phyloP scores from a whole-genome alignment of 2,329 filamentous ascomycete species.

The Coniochaeta sp. region DNA sequence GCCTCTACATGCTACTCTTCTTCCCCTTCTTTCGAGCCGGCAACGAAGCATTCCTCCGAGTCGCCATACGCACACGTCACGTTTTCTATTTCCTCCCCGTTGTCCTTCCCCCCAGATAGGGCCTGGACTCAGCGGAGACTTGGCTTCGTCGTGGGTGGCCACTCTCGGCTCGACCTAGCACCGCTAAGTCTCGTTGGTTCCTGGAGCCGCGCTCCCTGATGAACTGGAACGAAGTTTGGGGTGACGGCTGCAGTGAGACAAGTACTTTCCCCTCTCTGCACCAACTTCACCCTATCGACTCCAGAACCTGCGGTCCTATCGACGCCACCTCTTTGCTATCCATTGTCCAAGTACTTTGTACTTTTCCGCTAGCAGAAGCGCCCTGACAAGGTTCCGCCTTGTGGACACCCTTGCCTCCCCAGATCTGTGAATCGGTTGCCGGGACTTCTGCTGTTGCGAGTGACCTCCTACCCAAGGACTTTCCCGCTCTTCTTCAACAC shows the following conservation, averaged over 20 bases:
- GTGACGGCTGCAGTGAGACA: background rate
- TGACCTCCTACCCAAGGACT: background rate
- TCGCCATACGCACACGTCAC: background rate
- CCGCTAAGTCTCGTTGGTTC: background rate
- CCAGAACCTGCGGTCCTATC: background rate
- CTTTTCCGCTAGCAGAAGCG: background rate
- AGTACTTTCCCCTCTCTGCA: background rate
- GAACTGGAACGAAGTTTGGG: background rate
- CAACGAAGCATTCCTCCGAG: background rate
- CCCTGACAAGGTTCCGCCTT: background rate
- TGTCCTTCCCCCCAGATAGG: background rate
- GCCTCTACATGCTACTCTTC: background rate
- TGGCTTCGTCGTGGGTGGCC: background rate
- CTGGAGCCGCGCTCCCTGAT: background rate
- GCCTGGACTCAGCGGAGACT: background rate
- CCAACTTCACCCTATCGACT: background rate
- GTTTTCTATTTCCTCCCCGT: background rate
- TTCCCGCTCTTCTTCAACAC: background rate
- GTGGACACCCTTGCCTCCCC: background rate
- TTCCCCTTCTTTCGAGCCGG: background rate
- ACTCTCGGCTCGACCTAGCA: background rate
- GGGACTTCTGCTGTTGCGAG: background rate
- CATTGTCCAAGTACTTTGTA: conserved; percentile 1
- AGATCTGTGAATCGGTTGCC: background rate
- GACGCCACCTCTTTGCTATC: background rate